Percentiles rank a stretch among this genome's conserved stretches.
Evolutionary conservation across 2,329 filamentous ascomycete genomes (phyloP).

Genomic region (Alternaria arborescens): DNA sequence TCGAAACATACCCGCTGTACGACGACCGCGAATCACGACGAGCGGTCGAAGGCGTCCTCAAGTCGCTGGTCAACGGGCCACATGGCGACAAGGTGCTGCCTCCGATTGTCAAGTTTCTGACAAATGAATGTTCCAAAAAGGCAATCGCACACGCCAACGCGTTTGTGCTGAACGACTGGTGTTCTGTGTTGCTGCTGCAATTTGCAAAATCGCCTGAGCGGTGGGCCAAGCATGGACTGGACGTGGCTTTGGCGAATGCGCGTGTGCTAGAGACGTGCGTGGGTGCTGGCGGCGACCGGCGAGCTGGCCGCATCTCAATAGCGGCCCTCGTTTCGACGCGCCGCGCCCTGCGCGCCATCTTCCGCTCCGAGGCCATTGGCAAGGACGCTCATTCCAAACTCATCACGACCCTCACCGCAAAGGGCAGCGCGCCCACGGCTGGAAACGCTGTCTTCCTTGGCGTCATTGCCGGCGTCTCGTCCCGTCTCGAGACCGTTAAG

Average conservation of each 20-base stretch:
- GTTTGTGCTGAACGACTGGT: slow-evolving; percentile 93
- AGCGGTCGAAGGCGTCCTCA: slow-evolving; percentile 83
- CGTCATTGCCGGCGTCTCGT: slow-evolving; percentile 85
- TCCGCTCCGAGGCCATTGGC: slow-evolving; percentile 66
- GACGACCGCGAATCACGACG: slow-evolving; percentile 83
- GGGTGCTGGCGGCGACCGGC: slow-evolving; percentile 50
- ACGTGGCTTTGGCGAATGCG: slow-evolving; percentile 74
- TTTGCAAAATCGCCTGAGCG: slow-evolving; percentile 66
- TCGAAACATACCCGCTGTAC: slow-evolving; percentile 88
- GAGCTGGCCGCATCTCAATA: slow-evolving; percentile 66
- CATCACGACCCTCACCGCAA: slow-evolving; percentile 73
- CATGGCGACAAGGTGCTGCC: slow-evolving; percentile 67
- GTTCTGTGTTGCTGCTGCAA: slow-evolving; percentile 77
- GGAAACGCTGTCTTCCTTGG: slow-evolving; percentile 83
- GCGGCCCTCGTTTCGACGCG: slow-evolving; percentile 81
- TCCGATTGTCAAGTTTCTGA: slow-evolving; percentile 71
- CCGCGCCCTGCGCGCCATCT: slow-evolving; percentile 78
- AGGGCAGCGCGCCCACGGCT: slow-evolving; percentile 68
- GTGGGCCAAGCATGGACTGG: slow-evolving; percentile 71
- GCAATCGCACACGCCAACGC: slow-evolving; percentile 81
- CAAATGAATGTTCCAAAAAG: slow-evolving; percentile 76
- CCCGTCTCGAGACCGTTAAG: slow-evolving; percentile 72
- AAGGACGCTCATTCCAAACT: slow-evolving; percentile 69
- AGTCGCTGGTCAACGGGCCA: slow-evolving; percentile 68
- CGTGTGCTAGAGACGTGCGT: slow-evolving; percentile 81